Conservation (phyloP, 176 grass and related monocot genomes). For the Cocos nucifera region DNA sequence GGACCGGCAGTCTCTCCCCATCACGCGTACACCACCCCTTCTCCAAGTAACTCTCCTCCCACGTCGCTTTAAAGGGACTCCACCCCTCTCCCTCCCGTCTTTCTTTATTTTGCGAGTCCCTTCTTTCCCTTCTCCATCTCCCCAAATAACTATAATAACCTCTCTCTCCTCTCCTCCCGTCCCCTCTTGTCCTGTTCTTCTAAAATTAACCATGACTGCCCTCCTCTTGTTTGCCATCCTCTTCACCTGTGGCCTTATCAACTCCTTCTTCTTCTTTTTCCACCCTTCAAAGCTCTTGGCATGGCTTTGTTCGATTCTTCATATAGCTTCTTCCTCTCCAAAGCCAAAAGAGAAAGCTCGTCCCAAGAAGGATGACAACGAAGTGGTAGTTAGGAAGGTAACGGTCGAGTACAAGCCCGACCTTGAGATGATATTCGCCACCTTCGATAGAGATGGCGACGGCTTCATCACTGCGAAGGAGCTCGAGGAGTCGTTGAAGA, state of each 20-base stretch:
- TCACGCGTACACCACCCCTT: too few relatives aligned
- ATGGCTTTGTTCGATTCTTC: slow-evolving; percentile 17
- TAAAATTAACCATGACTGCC: slow-evolving; percentile 9
- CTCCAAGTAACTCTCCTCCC: too few relatives aligned
- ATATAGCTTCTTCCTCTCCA: background rate
- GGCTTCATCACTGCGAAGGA: slow-evolving; percentile 75
- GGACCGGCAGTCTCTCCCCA: too few relatives aligned
- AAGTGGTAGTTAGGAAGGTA: background rate
- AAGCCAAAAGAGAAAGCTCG: background rate
- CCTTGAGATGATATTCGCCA: slow-evolving; percentile 43
- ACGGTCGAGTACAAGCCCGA: background rate
- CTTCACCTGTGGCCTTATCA: slow-evolving; percentile 24
- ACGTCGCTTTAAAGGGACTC: too few relatives aligned
- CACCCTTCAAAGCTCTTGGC: slow-evolving; percentile 15
- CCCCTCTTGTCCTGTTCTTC: slow-evolving; percentile 5
- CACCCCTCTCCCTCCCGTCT: too few relatives aligned
- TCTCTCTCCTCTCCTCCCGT: background rate
- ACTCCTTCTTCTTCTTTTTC: slow-evolving; percentile 26
- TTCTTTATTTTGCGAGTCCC: background rate
- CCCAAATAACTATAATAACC: too few relatives aligned
- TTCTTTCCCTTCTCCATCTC: background rate
- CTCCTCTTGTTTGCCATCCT: slow-evolving; percentile 23
- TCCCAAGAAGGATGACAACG: background rate
- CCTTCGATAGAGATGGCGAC: slow-evolving; percentile 87
- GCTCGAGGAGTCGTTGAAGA: slow-evolving; percentile 64